These are phyloP conservation scores for Fraxinus americana DNA, from an alignment of 257 asterid genomes.

Conservation along the genomic window DNA sequence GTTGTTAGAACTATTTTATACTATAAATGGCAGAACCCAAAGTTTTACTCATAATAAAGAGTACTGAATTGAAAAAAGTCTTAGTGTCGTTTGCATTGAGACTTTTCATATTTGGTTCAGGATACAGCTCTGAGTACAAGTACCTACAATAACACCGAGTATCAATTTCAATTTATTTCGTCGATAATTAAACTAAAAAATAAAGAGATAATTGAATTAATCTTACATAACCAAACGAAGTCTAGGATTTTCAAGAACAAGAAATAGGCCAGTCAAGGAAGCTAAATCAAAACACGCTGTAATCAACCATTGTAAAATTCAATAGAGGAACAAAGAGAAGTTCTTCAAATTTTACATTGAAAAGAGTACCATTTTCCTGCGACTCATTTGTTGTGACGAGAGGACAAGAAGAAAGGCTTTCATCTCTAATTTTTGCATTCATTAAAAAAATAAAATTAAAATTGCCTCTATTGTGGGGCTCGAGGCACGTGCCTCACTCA, in stretches of 20 bases:
- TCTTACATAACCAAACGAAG: constrained; percentile 80
- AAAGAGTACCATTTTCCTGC: constrained; percentile 21
- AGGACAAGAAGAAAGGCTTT: no score
- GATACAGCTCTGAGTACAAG: constrained; percentile 89
- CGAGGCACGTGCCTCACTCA: no score
- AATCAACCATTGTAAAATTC: constrained; percentile 87
- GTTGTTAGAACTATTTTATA: no score
- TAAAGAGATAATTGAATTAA: constrained; percentile 4
- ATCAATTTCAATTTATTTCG: neutral
- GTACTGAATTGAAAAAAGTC: constrained; percentile 73
- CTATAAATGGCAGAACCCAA: no score
- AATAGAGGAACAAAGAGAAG: constrained; percentile 24
- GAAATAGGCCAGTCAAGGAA: constrained; percentile 40
- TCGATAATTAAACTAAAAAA: neutral
- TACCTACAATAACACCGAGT: constrained; percentile 45
- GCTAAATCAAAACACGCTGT: constrained; percentile 87
- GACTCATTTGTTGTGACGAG: no score
- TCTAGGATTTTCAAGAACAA: constrained; percentile 72
- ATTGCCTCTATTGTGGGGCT: no score
- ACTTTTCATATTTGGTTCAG: constrained; percentile 61
- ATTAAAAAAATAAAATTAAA: no score
- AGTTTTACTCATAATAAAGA: no score
- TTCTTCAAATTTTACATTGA: constrained; percentile 36
- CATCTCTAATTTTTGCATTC: no score
- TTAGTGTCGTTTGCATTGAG: constrained; percentile 69